Evolutionary conservation across 208 protist genomes (phyloP).

Genomic region (Balamuthia mandrillaris): DNA sequence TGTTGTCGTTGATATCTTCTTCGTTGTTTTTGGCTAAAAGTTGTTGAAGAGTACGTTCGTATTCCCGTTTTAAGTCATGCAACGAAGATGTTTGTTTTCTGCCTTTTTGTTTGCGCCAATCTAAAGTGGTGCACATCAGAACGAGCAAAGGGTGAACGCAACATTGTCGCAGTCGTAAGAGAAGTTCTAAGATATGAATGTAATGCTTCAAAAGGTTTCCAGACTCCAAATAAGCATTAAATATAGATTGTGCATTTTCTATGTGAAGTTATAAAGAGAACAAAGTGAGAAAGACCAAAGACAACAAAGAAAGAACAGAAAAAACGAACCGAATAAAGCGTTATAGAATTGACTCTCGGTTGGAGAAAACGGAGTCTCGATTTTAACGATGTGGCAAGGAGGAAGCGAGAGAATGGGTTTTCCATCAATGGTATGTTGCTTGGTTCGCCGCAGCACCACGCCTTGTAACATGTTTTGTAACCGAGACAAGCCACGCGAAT

Average conservation of each 20-base stretch:
- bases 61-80: too few relatives aligned
- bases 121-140: slow-evolving; percentile 33
- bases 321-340: not conserved
- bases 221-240: slow-evolving; percentile 26
- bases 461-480: slow-evolving; percentile 31
- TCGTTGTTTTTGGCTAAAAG: too few relatives aligned
- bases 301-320: too few relatives aligned
- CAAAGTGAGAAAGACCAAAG: not conserved
- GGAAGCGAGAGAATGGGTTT: slow-evolving; percentile 35
- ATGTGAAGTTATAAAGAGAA: not conserved
- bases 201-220: slow-evolving; percentile 69
- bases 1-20: too few relatives aligned
- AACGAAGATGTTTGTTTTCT: too few relatives aligned
- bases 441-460: not conserved
- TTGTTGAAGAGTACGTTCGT: too few relatives aligned
- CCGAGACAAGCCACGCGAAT: slow-evolving; percentile 26
- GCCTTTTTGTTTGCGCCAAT: too few relatives aligned
- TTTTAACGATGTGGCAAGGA: slow-evolving; percentile 15
- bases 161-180: slow-evolving; percentile 69
- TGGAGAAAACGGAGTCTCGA: not conserved
- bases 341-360: slow-evolving; percentile 33
- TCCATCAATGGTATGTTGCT: slow-evolving; percentile 17
- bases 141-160: slow-evolving; percentile 67
- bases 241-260: slow-evolving; percentile 34
- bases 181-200: slow-evolving; percentile 65